Conservation (phyloP, 148 eudicot species). For the Fagopyrum homotropicum region DNA sequence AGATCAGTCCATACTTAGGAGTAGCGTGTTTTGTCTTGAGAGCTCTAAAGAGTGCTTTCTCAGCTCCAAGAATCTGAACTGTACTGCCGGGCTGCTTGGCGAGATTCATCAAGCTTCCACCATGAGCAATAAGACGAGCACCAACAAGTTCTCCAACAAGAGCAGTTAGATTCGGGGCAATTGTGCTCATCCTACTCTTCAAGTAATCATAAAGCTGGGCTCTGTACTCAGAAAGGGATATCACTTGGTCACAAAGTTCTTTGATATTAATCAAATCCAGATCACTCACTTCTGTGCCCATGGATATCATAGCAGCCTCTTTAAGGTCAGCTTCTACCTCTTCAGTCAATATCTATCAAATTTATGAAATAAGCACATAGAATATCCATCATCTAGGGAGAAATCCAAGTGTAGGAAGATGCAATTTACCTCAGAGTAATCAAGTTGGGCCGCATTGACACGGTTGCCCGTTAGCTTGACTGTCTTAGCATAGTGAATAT, state of each 20-base stretch:
- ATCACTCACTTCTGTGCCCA: constrained; percentile 98
- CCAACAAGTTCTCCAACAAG: constrained; percentile 97
- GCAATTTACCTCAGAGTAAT: constrained; percentile 75
- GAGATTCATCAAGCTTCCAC: constrained; percentile 85
- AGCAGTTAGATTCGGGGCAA: constrained; percentile 92
- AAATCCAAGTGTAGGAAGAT: too few relatives aligned
- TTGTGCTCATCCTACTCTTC: constrained; percentile 86
- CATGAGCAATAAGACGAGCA: constrained; percentile 93
- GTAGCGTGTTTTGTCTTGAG: constrained; percentile 93
- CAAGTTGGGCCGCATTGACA: constrained; percentile 72
- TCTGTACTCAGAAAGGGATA: constrained; percentile 79
- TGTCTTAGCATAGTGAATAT: constrained; percentile 72
- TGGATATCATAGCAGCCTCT: constrained; percentile 83
- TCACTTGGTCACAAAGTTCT: constrained; percentile 89
- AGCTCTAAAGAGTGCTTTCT: constrained; percentile 93
- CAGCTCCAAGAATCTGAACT: constrained; percentile 95
- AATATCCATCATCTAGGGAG: too few relatives aligned
- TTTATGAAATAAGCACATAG: background rate
- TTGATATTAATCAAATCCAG: constrained; percentile 74
- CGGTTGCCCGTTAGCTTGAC: constrained; percentile 88
- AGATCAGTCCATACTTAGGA: constrained; percentile 88
- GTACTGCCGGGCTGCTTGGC: constrained; percentile 98
- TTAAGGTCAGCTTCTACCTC: constrained; percentile 81
- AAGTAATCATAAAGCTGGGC: constrained; percentile 84
- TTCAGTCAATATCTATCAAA: constrained; percentile 56